phyloP scores from a whole-genome alignment of 2,329 filamentous ascomycete genomes.

The Cordyceps cicadae region DNA sequence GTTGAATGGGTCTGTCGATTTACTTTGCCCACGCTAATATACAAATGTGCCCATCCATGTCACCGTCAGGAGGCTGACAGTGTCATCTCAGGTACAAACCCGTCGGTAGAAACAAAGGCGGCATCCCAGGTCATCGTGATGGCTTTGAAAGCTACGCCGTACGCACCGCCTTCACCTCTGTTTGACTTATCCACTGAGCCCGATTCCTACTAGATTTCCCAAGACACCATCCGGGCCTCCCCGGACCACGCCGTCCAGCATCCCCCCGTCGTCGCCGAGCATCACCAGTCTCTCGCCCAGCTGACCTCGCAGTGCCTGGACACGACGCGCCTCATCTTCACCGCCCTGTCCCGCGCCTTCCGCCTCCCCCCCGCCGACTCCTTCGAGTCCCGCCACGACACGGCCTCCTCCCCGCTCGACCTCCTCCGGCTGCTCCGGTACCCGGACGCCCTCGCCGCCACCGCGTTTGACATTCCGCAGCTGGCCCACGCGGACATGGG shows the following conservation, averaged over 20 bases:
- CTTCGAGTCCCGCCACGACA: background rate
- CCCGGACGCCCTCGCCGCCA: background rate
- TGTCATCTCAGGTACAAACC: background rate
- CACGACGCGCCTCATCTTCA: background rate
- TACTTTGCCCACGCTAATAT: background rate
- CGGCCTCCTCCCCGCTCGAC: background rate
- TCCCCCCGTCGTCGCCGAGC: background rate
- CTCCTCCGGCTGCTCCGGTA: background rate
- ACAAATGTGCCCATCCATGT: background rate
- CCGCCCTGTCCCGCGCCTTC: background rate
- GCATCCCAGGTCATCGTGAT: background rate
- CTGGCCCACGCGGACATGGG: conserved; percentile 5
- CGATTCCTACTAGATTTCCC: background rate
- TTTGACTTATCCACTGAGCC: background rate
- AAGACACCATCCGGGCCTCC: background rate
- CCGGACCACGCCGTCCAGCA: background rate
- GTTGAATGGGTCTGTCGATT: background rate
- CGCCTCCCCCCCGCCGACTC: background rate
- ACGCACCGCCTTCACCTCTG: background rate
- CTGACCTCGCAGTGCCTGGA: background rate
- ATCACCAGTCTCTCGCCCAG: background rate
- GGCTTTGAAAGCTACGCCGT: conserved; percentile 5
- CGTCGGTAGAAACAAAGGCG: background rate
- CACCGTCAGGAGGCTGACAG: background rate
- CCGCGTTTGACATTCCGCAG: background rate